These are phyloP conservation scores for Cytospora leucostoma DNA, from an alignment of 2,329 filamentous ascomycete species.

Conservation along the genomic window DNA sequence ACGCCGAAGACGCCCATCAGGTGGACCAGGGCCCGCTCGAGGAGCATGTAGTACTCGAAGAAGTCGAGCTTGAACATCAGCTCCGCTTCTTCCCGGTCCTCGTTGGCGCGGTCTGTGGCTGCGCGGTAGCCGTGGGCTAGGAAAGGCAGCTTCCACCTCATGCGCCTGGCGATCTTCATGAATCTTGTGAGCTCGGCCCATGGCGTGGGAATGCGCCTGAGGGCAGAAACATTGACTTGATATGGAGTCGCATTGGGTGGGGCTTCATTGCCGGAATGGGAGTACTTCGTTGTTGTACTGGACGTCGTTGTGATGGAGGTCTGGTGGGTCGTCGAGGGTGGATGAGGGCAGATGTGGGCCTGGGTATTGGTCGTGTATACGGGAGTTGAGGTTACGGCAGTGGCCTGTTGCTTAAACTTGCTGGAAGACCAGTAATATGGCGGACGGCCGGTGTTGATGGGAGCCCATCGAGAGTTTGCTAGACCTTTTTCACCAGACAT, in stretches of 20 bases:
- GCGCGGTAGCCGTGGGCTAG: slow-evolving; percentile 58
- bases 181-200: slow-evolving; percentile 55
- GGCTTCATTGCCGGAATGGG: neutral
- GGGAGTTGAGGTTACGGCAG: neutral
- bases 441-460: slow-evolving; percentile 21
- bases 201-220: slow-evolving; percentile 22
- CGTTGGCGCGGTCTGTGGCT: slow-evolving; percentile 45
- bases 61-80: slow-evolving; percentile 79
- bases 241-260: neutral
- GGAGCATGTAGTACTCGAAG: slow-evolving; percentile 72
- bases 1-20: slow-evolving; percentile 66
- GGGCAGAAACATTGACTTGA: slow-evolving; percentile 11
- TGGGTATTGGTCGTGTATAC: slow-evolving; percentile 7
- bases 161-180: slow-evolving; percentile 59
- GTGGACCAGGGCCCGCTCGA: slow-evolving; percentile 70
- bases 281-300: neutral
- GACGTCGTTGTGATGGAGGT: neutral
- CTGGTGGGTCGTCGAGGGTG: neutral
- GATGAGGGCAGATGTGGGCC: neutral
- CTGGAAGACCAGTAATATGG: slow-evolving; percentile 20
- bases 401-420: slow-evolving; percentile 11
- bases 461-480: slow-evolving; percentile 24
- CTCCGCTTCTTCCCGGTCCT: slow-evolving; percentile 49
- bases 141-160: slow-evolving; percentile 65
- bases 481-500: slow-evolving; percentile 21